Base-by-base conservation (phyloP, 2,329 filamentous ascomycete species). In the Aspergillus hortae region DNA sequence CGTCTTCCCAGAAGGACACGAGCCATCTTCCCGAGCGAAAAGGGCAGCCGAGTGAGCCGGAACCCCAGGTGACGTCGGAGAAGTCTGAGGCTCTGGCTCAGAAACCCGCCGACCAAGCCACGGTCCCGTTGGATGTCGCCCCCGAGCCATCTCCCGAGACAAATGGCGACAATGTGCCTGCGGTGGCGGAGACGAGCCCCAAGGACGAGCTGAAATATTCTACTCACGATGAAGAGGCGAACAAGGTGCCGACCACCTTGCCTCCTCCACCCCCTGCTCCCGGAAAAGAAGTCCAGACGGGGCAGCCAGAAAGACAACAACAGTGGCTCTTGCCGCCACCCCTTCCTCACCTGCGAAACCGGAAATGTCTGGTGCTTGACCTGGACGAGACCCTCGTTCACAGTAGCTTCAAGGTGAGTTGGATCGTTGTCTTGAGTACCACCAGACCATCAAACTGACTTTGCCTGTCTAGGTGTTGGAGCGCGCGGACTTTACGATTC, bases 401-500 rank as follows among this genome's bases (percentile, higher is more conserved):
- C 76, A 97, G 94, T 72, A 97, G 94, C 62, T 99, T 99, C 76
- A 99, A 99, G 83, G 92, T 95, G 74, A 61, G 77, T 61, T 49
- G 27, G 46, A 15, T 25, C 33, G 41, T 44, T n/a, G 40, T 23
- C 1, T 23, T 23, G 23, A 23, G 40, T 19, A 43, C 6, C 4
- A 4, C 3, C 6, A 30, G 7, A 11, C 10, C 10, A 11, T 3
- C 27, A 9, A 7, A 10, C 27, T 30, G 27, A 30, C 27, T 30
- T 30, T 30, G 27, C 3, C 10, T 30, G 7, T 7, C 7, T 30
- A 97, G 92, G 94, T 97, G 61, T 81, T 99, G 43, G 92, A 97
- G 67, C 92, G 97, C 78, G 94, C 94, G 53, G 94, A 99, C 73
- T 97, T 99, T 69, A 99, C 94, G 5, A 97, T 99, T 68, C 94